Evolutionary conservation across 208 protist genomes (phyloP), one percentile per base, ranked within the genome.

Genomic region (Lotmaria passim): DNA sequence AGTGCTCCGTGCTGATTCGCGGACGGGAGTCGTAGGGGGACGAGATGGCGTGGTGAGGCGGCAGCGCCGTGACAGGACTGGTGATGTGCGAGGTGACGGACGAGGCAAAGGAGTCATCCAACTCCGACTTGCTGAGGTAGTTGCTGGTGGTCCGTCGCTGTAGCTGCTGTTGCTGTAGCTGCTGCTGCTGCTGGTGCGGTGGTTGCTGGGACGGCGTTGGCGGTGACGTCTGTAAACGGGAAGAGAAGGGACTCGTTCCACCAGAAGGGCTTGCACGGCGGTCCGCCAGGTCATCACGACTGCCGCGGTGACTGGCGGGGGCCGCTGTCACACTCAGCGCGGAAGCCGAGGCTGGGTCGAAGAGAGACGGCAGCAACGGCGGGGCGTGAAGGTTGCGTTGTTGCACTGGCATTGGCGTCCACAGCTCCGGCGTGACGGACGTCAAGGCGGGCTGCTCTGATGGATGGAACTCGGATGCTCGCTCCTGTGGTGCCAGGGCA

Each of bases 1-100:
- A 7, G 50, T 55, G 50, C 23, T 55, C 50, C 17, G 11, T 36
- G 4, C 26, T 21, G 1, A 36, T 33, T 10, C n/a, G 50, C 7
- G 53, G 15, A 10, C 34, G 30, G 11, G 53, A 59, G 30, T 59
- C 34, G 34, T 39, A 59, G 4, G 53, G 53, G 33, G 53, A 59
- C n/a, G 53, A 44, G 34, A 43, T 23, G n/a, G 15, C 8, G 33
- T 59, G 33, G 24, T 59, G 47, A 3, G 34, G n/a, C 2, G 33
- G 53, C 33, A 38, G 8, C n/a, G n/a, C 53, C 33, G 14, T 33
- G 12, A 38, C 33, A 15, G 56, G 56, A n/a, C 56, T 61, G 5
- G 56, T 47, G 24, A 61, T 44, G 56, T 47, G 56, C 23, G 56
- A 61, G 12, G 56, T 61, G 24, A 24, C 44, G 21, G 56, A 31